phyloP scores from a whole-genome alignment of 352 stramenopile genomes.

The Globisporangium canariense region DNA sequence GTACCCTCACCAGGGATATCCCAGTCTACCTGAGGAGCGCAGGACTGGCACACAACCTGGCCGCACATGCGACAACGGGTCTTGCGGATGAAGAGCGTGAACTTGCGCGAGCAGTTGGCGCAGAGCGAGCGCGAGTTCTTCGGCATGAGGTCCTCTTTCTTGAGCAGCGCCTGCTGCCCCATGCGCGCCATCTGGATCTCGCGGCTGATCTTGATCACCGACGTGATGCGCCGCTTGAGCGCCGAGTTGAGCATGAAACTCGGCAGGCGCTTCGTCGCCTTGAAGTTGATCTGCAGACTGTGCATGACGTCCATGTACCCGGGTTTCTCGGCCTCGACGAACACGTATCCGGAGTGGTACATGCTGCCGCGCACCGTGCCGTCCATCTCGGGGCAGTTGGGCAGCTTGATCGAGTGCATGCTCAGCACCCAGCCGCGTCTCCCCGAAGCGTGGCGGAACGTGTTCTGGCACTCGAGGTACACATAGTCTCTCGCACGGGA shows the following conservation, averaged over 20 bases:
- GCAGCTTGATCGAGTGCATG: constrained; percentile 85
- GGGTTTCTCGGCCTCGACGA: constrained; percentile 68
- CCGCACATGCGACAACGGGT: constrained; percentile 69
- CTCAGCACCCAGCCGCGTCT: constrained; percentile 71
- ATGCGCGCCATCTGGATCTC: constrained; percentile 60
- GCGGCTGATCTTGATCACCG: constrained; percentile 60
- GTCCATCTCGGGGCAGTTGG: constrained; percentile 62
- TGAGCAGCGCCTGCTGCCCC: constrained; percentile 51
- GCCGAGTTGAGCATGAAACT: constrained; percentile 63
- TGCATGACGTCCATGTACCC: constrained; percentile 87
- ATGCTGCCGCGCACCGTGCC: constrained; percentile 75
- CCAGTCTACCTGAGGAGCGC: constrained; percentile 54
- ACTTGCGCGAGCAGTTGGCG: constrained; percentile 58
- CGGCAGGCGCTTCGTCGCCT: constrained; percentile 58
- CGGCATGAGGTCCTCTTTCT: constrained; percentile 65
- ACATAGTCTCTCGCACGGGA: constrained; percentile 65
- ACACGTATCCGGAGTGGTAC: constrained; percentile 80
- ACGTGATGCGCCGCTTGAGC: constrained; percentile 60
- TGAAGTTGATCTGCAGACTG: constrained; percentile 84
- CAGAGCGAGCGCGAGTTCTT: constrained; percentile 57
- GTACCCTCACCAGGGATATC: constrained; percentile 24
- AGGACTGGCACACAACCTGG: constrained; percentile 72
- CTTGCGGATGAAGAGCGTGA: constrained; percentile 71
- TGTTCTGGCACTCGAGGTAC: constrained; percentile 77
- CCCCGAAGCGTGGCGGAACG: constrained; percentile 67